Conservation (phyloP, 306 rosid genomes). For the Ammopiptanthus mongolicus region DNA sequence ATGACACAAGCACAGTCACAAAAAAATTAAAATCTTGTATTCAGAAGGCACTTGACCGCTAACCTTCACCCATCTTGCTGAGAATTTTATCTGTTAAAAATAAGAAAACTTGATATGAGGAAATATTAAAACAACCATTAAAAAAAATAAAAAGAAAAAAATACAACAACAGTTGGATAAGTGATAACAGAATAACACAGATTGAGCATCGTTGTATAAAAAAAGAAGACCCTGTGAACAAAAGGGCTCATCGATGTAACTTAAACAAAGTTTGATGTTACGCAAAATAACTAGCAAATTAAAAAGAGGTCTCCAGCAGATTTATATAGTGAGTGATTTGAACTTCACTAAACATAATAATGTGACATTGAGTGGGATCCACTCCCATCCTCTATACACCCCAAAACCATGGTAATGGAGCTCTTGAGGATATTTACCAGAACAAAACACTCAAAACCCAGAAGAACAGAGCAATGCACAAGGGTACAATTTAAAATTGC, state of each 20-base stretch:
- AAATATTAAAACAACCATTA: background rate
- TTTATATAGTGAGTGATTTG: background rate
- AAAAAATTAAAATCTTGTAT: conserved; percentile 67
- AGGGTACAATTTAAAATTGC: background rate
- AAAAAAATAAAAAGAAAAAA: background rate
- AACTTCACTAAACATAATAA: no score
- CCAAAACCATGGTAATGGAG: no score
- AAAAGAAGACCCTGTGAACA: background rate
- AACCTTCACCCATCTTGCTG: conserved; percentile 99
- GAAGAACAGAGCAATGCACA: background rate
- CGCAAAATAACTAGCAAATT: background rate
- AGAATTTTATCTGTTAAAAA: conserved; percentile 78
- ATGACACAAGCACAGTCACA: conserved; percentile 79
- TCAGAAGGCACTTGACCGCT: conserved; percentile 88
- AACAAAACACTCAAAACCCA: background rate
- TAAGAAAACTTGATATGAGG: background rate
- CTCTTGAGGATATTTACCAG: no score
- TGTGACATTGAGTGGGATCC: no score
- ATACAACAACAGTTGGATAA: background rate
- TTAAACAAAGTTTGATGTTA: no score
- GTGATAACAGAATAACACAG: background rate
- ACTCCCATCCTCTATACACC: no score
- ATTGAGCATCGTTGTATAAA: background rate
- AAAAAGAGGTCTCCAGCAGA: background rate
- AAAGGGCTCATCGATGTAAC: background rate